Evolutionary conservation across 2,329 filamentous ascomycete genomes (phyloP).

Genomic region (Thielaviopsis cerberus): DNA sequence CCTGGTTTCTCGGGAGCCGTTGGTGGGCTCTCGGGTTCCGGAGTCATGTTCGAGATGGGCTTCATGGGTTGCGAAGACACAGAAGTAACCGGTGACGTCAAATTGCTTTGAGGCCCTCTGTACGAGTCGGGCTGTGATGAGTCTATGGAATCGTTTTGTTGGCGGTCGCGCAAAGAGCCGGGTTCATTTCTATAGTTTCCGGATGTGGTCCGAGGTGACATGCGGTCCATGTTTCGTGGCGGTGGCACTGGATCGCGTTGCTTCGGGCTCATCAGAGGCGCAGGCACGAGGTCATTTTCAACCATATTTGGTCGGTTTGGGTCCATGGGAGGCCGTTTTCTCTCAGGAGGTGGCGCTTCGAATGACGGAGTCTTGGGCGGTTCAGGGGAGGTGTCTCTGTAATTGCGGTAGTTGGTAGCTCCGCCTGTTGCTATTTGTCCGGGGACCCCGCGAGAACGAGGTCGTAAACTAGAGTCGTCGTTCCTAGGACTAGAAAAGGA

Average conservation of each 20-base stretch:
- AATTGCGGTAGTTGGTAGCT: constrained; percentile 4
- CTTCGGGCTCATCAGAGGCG: constrained; percentile 35
- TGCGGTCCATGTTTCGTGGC: constrained; percentile 33
- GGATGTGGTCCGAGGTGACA: constrained; percentile 27
- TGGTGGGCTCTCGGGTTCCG: constrained; percentile 15
- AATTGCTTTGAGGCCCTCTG: constrained; percentile 8
- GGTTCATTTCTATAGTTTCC: constrained; percentile 11
- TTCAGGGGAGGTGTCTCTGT: constrained; percentile 11
- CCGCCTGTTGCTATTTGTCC: constrained; percentile 21
- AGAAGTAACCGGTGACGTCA: constrained; percentile 12
- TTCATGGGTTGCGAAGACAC: constrained; percentile 10
- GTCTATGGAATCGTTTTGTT: constrained; percentile 11
- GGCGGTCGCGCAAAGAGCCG: constrained; percentile 12
- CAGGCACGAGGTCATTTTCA: constrained; percentile 38
- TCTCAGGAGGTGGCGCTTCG: constrained; percentile 38
- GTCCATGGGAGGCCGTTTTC: constrained; percentile 49
- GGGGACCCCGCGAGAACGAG: constrained; percentile 33
- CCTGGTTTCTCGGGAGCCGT: constrained; percentile 37
- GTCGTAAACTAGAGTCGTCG: constrained; percentile 33
- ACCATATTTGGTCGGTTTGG: constrained; percentile 30
- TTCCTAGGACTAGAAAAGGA: constrained; percentile 29
- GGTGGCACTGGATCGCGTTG: constrained; percentile 28
- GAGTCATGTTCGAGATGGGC: constrained; percentile 10
- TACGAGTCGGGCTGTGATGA: constrained; percentile 10
- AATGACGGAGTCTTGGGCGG: constrained; percentile 13